Conservation (phyloP, 2,329 filamentous ascomycete species). For the Aspergillus tamarii region DNA sequence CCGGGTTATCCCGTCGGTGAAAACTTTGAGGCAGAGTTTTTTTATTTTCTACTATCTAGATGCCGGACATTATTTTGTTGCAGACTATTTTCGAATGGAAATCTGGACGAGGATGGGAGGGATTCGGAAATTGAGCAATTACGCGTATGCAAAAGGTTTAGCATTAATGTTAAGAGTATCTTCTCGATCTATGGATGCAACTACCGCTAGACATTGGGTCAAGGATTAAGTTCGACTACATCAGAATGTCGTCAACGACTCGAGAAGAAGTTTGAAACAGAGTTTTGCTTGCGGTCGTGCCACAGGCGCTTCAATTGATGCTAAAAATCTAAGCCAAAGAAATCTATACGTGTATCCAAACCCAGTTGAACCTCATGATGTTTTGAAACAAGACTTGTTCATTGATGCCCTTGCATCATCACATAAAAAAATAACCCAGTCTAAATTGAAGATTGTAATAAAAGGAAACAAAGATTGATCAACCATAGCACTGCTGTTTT, state of each 20-base stretch:
- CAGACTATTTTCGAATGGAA: no score
- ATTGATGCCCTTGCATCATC: conserved; percentile 15
- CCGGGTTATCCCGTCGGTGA: background rate
- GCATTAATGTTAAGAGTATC: background rate
- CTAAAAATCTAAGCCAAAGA: conserved; percentile 1
- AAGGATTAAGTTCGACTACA: background rate
- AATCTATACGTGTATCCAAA: conserved; percentile 9
- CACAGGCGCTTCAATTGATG: background rate
- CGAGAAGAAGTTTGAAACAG: background rate
- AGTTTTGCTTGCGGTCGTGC: background rate
- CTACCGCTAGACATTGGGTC: background rate
- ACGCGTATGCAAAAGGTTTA: background rate
- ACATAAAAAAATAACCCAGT: conserved; percentile 14
- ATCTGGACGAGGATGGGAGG: background rate
- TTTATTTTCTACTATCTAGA: background rate
- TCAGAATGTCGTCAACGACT: conserved; percentile 7
- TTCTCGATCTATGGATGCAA: background rate
- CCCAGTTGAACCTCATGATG: conserved; percentile 8
- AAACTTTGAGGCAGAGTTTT: background rate
- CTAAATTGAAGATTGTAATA: conserved; percentile 10
- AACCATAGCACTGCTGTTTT: conserved; percentile 1
- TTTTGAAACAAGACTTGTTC: conserved; percentile 7
- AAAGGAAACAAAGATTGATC: conserved; percentile 5
- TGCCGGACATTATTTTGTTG: background rate
- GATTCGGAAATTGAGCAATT: background rate